A percentile compares a stretch with the other conserved stretches of the same genome.
phyloP scores from a whole-genome alignment of 1,139 yeast genomes.

The Pneumocystis oryctolagi region DNA sequence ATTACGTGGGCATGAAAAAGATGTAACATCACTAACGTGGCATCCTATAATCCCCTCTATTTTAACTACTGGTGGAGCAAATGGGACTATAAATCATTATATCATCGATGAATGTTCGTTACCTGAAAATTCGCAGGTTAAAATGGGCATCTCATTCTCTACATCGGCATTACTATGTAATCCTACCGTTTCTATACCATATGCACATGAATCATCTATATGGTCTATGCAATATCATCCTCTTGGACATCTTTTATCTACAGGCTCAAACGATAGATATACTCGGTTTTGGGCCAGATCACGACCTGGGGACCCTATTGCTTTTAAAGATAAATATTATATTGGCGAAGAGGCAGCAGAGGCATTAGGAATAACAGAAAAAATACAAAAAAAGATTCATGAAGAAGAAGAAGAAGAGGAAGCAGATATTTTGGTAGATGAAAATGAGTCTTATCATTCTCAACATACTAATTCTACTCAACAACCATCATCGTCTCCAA shows the following conservation, averaged over 20 bases:
- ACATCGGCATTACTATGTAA: conserved; percentile 13
- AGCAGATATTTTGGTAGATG: conserved; percentile 6
- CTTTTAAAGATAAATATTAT: conserved; percentile 69
- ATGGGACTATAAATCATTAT: conserved; percentile 74
- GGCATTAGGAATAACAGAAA: conserved; percentile 1
- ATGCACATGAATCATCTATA: conserved; percentile 87
- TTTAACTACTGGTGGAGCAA: conserved; percentile 75
- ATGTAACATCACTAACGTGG: conserved; percentile 78
- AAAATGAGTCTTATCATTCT: conserved; percentile 3
- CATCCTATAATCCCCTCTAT: conserved; percentile 76
- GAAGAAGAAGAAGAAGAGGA: conserved; percentile 6
- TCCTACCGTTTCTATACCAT: conserved; percentile 44
- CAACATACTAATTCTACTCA: background rate
- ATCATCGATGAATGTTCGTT: conserved; percentile 34
- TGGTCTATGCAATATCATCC: conserved; percentile 89
- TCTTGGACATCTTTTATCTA: conserved; percentile 73
- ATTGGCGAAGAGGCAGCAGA: conserved; percentile 13
- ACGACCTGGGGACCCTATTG: conserved; percentile 74
- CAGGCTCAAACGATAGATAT: conserved; percentile 87
- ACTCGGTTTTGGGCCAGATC: conserved; percentile 94
- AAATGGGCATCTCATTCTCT: conserved; percentile 7
- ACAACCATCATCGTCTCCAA: background rate
- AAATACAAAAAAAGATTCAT: background rate
- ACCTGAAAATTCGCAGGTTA: conserved; percentile 6
- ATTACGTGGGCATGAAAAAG: conserved; percentile 68